These are phyloP conservation scores for Wickerhamomyces sp. DNA, from an alignment of 1,139 yeast genomes.

Conservation along the genomic window DNA sequence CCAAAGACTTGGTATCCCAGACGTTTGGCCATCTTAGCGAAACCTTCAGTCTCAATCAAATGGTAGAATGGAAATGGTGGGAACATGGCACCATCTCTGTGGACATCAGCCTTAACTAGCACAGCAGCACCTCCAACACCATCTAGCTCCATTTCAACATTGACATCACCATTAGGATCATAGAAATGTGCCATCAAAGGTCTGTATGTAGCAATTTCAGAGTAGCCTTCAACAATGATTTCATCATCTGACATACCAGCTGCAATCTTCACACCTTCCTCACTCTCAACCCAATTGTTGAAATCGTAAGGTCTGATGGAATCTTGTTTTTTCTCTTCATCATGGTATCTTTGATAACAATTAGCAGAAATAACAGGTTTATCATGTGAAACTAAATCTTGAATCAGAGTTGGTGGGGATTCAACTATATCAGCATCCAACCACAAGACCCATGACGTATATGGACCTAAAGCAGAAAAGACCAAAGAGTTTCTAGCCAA, in stretches of 20 bases:
- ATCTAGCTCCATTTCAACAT: constrained; percentile 74
- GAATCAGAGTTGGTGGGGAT: constrained; percentile 74
- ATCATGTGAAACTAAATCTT: constrained; percentile 83
- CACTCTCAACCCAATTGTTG: constrained; percentile 95
- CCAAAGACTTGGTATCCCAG: constrained; percentile 90
- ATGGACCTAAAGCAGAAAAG: constrained; percentile 84
- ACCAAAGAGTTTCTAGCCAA: constrained; percentile 87
- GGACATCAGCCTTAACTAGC: constrained; percentile 93
- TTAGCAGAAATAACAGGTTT: constrained; percentile 88
- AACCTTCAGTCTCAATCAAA: constrained; percentile 95
- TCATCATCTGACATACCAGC: constrained; percentile 74
- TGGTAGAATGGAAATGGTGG: constrained; percentile 97
- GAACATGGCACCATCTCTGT: constrained; percentile 98
- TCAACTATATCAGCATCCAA: constrained; percentile 91
- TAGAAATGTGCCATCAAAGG: constrained; percentile 92
- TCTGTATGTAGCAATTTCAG: constrained; percentile 89
- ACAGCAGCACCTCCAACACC: constrained; percentile 99
- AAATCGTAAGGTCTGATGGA: constrained; percentile 85
- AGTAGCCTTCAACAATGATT: constrained; percentile 87
- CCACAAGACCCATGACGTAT: constrained; percentile 95
- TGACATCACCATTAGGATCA: constrained; percentile 54
- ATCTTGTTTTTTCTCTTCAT: constrained; percentile 50
- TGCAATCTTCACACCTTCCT: constrained; percentile 76
- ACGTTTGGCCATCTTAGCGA: constrained; percentile 96
- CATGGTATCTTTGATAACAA: constrained; percentile 77